Evolutionary conservation across 2,329 filamentous ascomycete genomes (phyloP), one percentile per base, ranked within the genome.

Genomic region (Neospermospora avenae): DNA sequence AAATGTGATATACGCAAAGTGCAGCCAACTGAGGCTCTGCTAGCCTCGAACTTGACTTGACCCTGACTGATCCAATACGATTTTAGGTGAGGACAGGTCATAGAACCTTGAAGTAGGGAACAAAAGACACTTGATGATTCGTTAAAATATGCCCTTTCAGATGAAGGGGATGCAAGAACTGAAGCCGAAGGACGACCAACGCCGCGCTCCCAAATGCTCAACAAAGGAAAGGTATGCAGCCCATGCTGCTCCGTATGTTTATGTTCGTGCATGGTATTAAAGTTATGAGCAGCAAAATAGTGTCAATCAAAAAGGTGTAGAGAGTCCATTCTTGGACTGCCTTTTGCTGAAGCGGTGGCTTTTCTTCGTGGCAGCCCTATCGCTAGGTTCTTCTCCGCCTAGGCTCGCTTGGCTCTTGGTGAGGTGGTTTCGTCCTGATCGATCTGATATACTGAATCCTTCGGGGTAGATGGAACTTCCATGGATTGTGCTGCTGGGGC

Each of bases 251-350:
- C n/a, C 31, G 18, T 28, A 28, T 41, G 46, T 59, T 57, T n/a
- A n/a, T 34, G 46, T 59, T 57, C 31, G 35, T 34, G 55, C 31
- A 39, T 44, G 20, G 55, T 58, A 58, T 55, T 11, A 35, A 24
- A 35, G 6, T 49, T 25, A 24, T 44, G 28, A 22, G 31, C 16
- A 37, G 20, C 24, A 8, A 18, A 22, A 35, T 46, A 25, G 14
- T 24, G 18, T 35, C 44, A 35, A 55, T 77, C 71, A 96, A 72
- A 97, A 96, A 54, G 91, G 89, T 52, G 93, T 89, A 28, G 91
- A 91, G 52, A 96, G 82, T n/a, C 93, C 93, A 74, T 91, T 96
- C 77, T 96, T 96, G 16, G 90, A 96, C 76, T 96, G 91, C 67
- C 93, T 83, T 76, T 95, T 95, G 77, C 92, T 96, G 76, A 97